These are phyloP conservation scores for Triticum monococcum DNA, from an alignment of 176 grass and related monocot species.

Conservation along the genomic window DNA sequence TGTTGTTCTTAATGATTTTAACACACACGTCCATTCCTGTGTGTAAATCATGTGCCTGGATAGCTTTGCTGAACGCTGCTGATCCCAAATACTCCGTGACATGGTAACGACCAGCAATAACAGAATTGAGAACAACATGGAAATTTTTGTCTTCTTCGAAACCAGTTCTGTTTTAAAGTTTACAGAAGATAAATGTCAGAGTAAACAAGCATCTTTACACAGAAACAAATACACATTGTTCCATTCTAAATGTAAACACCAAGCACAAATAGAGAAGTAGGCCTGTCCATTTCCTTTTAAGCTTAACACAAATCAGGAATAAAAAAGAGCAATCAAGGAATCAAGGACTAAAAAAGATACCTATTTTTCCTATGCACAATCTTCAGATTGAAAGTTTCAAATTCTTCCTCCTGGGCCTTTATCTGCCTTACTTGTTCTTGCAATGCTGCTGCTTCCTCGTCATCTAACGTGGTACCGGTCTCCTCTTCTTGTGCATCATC, in stretches of 20 bases:
- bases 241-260: not conserved
- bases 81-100: constrained; percentile 97
- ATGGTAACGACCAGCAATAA: constrained; percentile 96
- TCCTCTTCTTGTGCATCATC: constrained; percentile 82
- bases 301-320: constrained; percentile 9
- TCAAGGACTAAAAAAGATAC: constrained; percentile 34
- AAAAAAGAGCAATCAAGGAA: not conserved
- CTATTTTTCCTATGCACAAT: constrained; percentile 99
- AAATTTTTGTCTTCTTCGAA: constrained; percentile 99
- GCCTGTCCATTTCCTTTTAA: not conserved
- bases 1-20: constrained; percentile 99
- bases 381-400: constrained; percentile 97
- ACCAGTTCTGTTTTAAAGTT: constrained; percentile 74
- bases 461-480: constrained; percentile 67
- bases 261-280: not conserved
- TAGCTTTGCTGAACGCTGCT: constrained; percentile 99
- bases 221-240: not conserved
- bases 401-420: constrained; percentile 94
- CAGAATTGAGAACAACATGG: constrained; percentile 92
- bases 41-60: constrained; percentile 98
- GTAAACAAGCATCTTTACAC: not conserved
- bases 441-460: constrained; percentile 92
- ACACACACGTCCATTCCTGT: constrained; percentile 99
- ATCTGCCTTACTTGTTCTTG: constrained; percentile 99
- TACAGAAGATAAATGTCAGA: constrained; percentile 33